Evolutionary conservation across 495 filamentous ascomycete species (phyloP).

Genomic region (Elasticomyces elasticus): DNA sequence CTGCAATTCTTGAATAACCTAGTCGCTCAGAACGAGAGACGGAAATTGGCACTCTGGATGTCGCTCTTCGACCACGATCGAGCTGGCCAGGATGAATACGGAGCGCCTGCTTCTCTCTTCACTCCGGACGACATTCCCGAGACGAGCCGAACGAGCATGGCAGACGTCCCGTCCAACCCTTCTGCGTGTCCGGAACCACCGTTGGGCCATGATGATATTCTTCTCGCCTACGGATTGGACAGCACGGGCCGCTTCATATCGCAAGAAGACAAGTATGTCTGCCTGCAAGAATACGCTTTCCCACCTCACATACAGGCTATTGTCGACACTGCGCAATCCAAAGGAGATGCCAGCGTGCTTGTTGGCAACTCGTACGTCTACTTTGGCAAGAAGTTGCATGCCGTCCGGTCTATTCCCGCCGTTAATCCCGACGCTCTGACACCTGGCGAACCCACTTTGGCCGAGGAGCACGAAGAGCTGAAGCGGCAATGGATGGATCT

Average conservation of each 20-base stretch:
- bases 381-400: not conserved
- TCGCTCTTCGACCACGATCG: slow-evolving; percentile 55
- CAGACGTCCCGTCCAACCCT: slow-evolving; percentile 10
- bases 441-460: not conserved
- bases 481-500: not conserved
- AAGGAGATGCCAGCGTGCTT: not conserved
- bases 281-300: too few species aligned
- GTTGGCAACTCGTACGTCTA: not conserved
- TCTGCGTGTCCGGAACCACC: slow-evolving; percentile 4
- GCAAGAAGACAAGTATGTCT: too few species aligned
- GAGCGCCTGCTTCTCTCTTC: not conserved
- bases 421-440: not conserved
- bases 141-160: slow-evolving; percentile 1
- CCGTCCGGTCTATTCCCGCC: not conserved
- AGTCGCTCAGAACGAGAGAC: slow-evolving; percentile 80
- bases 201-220: slow-evolving; percentile 6
- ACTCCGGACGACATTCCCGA: slow-evolving; percentile 9
- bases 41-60: slow-evolving; percentile 84
- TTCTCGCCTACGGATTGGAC: slow-evolving; percentile 14
- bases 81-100: not conserved
- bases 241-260: not conserved
- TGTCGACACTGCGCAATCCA: not conserved
- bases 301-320: not conserved
- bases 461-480: slow-evolving; percentile 8
- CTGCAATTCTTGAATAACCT: slow-evolving; percentile 89